These are phyloP conservation scores for Starmerella potacharoeniae DNA, from an alignment of 805 yeast species.

Conservation along the genomic window DNA sequence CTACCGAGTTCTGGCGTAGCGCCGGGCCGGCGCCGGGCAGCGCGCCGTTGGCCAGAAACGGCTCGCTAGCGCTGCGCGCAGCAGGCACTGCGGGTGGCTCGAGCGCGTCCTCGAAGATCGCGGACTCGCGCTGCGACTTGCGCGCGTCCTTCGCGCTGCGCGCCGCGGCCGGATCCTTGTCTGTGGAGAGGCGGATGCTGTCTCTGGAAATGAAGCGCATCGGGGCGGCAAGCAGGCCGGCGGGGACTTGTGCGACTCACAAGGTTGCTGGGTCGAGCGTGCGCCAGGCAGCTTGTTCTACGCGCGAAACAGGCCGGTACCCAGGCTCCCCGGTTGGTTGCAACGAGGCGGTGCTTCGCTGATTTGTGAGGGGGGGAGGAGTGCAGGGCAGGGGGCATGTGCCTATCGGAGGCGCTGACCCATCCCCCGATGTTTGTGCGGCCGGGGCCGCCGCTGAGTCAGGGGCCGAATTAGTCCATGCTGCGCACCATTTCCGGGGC, in stretches of 20 bases:
- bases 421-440: background rate
- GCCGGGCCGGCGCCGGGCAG: background rate
- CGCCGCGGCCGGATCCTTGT: background rate
- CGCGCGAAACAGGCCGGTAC: background rate
- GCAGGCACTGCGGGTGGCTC: background rate
- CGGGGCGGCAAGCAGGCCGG: background rate
- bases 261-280: background rate
- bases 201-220: constrained; percentile 2
- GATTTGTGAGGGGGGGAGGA: constrained; percentile 1
- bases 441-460: background rate
- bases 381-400: constrained; percentile 1
- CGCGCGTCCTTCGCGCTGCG: background rate
- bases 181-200: background rate
- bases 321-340: background rate
- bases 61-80: background rate
- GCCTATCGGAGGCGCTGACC: constrained; percentile 1
- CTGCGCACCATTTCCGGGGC: background rate
- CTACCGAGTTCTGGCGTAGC: background rate
- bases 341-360: constrained; percentile 1
- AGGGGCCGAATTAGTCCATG: background rate
- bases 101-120: background rate
- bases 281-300: constrained; percentile 1
- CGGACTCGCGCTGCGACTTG: background rate
- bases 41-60: background rate
- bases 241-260: background rate